phyloP scores from a whole-genome alignment of 176 grass and related monocot species.

The Triticum timopheevii region DNA sequence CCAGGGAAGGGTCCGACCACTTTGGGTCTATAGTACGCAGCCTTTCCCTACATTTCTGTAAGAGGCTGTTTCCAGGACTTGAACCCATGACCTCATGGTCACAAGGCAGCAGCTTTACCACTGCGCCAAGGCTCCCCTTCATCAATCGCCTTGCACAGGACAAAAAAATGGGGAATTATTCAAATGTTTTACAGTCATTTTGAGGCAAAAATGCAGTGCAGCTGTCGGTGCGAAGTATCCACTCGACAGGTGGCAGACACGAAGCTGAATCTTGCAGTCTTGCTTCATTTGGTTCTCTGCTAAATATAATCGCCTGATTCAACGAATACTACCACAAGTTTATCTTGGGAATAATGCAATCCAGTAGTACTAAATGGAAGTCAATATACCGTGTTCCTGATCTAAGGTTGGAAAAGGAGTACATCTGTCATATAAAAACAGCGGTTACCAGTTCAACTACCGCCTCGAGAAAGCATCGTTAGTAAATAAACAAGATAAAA shows the following conservation, averaged over 20 bases:
- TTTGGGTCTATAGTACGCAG: too few relatives aligned
- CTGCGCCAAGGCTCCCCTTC: too few relatives aligned
- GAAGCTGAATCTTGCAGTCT: slow-evolving; percentile 29
- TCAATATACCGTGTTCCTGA: slow-evolving; percentile 29
- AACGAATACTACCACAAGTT: slow-evolving; percentile 26
- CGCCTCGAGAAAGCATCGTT: slow-evolving; percentile 1
- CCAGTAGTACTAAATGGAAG: slow-evolving; percentile 23
- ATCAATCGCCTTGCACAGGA: background rate
- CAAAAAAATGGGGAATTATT: background rate
- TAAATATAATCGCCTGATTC: slow-evolving; percentile 19
- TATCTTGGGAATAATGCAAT: slow-evolving; percentile 11
- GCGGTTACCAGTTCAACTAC: background rate
- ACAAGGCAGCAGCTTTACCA: too few relatives aligned
- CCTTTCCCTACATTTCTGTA: too few relatives aligned
- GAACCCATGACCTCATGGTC: too few relatives aligned
- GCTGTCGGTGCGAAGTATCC: slow-evolving; percentile 13
- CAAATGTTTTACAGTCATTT: background rate
- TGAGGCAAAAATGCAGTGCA: background rate
- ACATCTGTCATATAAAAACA: slow-evolving; percentile 12
- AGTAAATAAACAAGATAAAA: slow-evolving; percentile 16
- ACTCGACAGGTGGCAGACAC: background rate
- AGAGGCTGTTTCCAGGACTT: too few relatives aligned
- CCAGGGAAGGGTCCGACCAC: too few relatives aligned
- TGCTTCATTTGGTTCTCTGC: background rate
- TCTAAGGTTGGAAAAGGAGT: slow-evolving; percentile 8